phyloP scores from a whole-genome alignment of 2,329 filamentous ascomycete genomes.

The Balansia obtecta region DNA sequence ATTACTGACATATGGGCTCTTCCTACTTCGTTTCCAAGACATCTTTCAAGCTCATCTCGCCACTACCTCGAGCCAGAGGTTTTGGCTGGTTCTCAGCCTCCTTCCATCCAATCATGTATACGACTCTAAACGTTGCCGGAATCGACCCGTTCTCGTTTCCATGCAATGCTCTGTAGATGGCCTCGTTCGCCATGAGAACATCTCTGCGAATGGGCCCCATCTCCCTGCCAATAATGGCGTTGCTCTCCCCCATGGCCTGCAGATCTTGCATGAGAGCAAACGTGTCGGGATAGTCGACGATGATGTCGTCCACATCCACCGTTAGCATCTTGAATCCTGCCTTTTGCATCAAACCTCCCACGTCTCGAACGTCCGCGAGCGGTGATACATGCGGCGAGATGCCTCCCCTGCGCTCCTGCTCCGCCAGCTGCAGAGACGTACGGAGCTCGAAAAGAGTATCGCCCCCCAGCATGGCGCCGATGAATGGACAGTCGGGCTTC shows the following conservation, averaged over 20 bases:
- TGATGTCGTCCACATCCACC: conserved; percentile 92
- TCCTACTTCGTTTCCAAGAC: conserved; percentile 40
- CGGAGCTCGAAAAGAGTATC: conserved; percentile 90
- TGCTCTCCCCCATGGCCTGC: conserved; percentile 92
- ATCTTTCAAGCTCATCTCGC: conserved; percentile 80
- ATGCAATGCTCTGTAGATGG: conserved; percentile 79
- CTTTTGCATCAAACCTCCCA: conserved; percentile 74
- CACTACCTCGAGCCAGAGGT: conserved; percentile 73
- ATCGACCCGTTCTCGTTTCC: conserved; percentile 65
- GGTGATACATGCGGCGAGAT: conserved; percentile 86
- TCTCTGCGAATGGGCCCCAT: conserved; percentile 67
- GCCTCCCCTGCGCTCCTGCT: conserved; percentile 81
- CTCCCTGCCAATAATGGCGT: conserved; percentile 77
- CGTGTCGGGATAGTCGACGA: conserved; percentile 83
- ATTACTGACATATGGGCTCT: neutral
- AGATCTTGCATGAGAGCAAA: conserved; percentile 90
- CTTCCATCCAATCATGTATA: conserved; percentile 99
- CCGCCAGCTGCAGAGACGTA: conserved; percentile 83
- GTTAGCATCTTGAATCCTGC: conserved; percentile 94
- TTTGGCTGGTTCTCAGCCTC: conserved; percentile 66
- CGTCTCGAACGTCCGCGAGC: conserved; percentile 79
- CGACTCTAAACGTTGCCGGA: conserved; percentile 87
- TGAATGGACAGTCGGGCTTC: conserved; percentile 83
- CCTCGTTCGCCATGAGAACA: conserved; percentile 75
- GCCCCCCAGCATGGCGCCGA: conserved; percentile 92